Evolutionary conservation across 768 basidiomycete species (phyloP), one percentile per base, ranked within the genome.

Genomic region (Tylopilus vinaceipallidus): DNA sequence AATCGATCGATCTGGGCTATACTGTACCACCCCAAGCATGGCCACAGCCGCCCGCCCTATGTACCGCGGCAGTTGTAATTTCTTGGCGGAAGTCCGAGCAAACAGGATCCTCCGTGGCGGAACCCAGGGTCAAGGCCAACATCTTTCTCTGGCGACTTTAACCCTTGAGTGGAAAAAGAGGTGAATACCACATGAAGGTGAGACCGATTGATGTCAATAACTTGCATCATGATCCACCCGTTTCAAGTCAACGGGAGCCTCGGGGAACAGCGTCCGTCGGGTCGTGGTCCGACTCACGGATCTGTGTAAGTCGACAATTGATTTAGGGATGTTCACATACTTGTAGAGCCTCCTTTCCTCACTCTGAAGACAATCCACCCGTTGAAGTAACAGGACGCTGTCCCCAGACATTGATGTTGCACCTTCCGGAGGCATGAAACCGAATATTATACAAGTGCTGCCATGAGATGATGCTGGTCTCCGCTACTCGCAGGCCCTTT

Each of bases 241-340:
- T 56, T 55, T 54, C 50, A 54, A n/a, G n/a, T 38, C 50, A 12
- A 33, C 33, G 35, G 57, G 40, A 44, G 36, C 45, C 27, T 36
- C 45, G 41, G 40, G 30, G n/a, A 42, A 36, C 19, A 40, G 27
- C 22, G 35, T 53, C 51, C 46, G 41, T 58, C 58, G 38, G 50
- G 19, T 47, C 29, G 22, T 40, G 24, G 26, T 53, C 56, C 40
- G 42, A 53, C 36, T 42, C 42, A 49, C 59, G 42, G 37, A 37
- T 45, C 17, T 19, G 38, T 26, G 34, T 36, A 19, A 24, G 24
- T 52, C 17, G 20, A 26, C 8, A 17, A n/a, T 16, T 19, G 30
- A 43, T 42, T 54, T 33, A 17, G 43, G 29, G 47, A 20, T 33
- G 24, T 50, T 40, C 49, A 24, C 34, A 42, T 32, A 45, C 36